These are phyloP conservation scores for Harringtonia lauricola DNA, from an alignment of 2,329 filamentous ascomycete genomes.

Conservation along the genomic window DNA sequence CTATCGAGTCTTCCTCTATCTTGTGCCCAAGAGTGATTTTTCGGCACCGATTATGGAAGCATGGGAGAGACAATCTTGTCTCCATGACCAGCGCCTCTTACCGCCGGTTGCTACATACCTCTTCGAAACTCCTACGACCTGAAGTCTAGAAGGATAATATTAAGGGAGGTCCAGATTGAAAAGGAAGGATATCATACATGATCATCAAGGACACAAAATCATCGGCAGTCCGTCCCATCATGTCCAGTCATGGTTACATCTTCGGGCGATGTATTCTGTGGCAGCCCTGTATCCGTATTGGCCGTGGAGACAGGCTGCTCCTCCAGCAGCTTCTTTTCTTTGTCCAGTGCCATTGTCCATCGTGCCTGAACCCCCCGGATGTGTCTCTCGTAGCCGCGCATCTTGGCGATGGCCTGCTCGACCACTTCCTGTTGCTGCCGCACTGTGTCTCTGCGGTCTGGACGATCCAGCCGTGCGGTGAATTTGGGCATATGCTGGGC, in stretches of 20 bases:
- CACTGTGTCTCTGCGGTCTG: constrained; percentile 6
- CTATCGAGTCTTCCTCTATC: constrained; percentile 62
- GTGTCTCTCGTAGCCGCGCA: constrained; percentile 14
- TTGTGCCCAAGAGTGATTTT: constrained; percentile 52
- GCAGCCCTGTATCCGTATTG: too few relatives aligned
- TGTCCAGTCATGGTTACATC: not conserved
- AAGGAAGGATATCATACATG: too few relatives aligned
- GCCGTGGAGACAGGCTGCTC: constrained; percentile 5
- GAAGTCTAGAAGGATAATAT: too few relatives aligned
- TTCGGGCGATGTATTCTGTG: not conserved
- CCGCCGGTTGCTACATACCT: constrained; percentile 59
- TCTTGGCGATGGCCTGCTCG: constrained; percentile 11
- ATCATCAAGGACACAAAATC: too few relatives aligned
- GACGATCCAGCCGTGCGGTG: not conserved
- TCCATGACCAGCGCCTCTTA: constrained; percentile 58
- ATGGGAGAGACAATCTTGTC: constrained; percentile 44
- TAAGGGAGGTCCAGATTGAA: too few relatives aligned
- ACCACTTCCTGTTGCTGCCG: constrained; percentile 12
- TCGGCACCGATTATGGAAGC: constrained; percentile 61
- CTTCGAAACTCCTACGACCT: not conserved
- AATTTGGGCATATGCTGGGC: constrained; percentile 6
- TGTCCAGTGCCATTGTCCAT: constrained; percentile 13
- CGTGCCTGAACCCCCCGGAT: constrained; percentile 12
- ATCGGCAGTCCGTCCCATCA: not conserved
- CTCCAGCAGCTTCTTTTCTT: constrained; percentile 14